Evolutionary conservation across 1,284 basidiomycete species (phyloP), one percentile per base, ranked within the genome.

Genomic region (Ceratobasidium sp.): DNA sequence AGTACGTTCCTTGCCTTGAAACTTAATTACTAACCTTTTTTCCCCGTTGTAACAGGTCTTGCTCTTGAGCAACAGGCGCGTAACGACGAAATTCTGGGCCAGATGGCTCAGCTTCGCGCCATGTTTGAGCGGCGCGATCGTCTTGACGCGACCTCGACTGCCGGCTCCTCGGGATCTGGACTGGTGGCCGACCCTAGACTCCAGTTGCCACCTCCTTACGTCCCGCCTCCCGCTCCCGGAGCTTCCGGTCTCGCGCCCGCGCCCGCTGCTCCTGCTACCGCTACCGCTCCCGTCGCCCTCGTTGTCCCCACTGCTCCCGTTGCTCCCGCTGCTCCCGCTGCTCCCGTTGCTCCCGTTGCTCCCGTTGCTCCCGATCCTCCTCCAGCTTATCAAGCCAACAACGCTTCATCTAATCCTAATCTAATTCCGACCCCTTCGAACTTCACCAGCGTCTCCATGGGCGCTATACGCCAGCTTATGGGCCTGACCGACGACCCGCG

Each of bases 131-230:
- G 33, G 33, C 33, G 33, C 33, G 33, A 33, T 33, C 33, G 33
- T 33, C 33, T 33, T 4, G 33, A 33, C 33, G 33, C 33, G 46
- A 26, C 15, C 10, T 49, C 44, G 15, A 26, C 64, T 49, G 18
- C 40, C 26, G 44, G 64, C 18, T 42, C 64, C 1, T 67, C 64
- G 20, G 64, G 15, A 9, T 67, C 64, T 28, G 64, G 39, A n/a
- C 15, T 26, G 42, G 15, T 15, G 12, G 23, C 10, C n/a, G 64
- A 42, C 40, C 5, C 7, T 13, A 20, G n/a, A 18, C 20, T 10
- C 26, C 18, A 20, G 2, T 3, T 26, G 20, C 55, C 13, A 10
- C 18, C 55, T 10, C 55, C 33, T 33, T 33, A 33, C 58, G 33
- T 33, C 4, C 33, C 33, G 4, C 33, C 33, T 33, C 33, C 33